phyloP scores from a whole-genome alignment of 768 basidiomycete species.

The Leccinum fibrillosum region DNA sequence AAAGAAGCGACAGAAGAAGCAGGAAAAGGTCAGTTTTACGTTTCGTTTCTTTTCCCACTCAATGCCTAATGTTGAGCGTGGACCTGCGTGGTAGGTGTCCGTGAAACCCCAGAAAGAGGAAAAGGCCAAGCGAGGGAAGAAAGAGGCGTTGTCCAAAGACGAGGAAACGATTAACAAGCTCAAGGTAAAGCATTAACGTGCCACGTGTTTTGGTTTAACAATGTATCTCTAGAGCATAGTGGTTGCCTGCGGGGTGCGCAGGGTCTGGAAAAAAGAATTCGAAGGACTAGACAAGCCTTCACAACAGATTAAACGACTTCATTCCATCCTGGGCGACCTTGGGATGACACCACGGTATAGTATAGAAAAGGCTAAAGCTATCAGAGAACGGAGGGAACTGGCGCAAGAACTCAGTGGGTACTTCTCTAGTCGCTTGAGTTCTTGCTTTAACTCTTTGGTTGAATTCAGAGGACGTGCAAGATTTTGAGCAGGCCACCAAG shows the following conservation, averaged over 20 bases:
- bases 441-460: not conserved
- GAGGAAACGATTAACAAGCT: constrained; percentile 73
- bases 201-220: not conserved
- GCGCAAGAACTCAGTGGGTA: constrained; percentile 72
- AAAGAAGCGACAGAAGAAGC: constrained; percentile 44
- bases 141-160: constrained; percentile 46
- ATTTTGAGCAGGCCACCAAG: constrained; percentile 55
- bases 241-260: constrained; percentile 72
- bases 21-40: constrained; percentile 32
- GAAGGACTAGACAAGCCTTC: constrained; percentile 51
- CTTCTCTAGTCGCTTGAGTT: not conserved
- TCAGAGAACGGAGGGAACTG: constrained; percentile 71
- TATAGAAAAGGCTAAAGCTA: constrained; percentile 75
- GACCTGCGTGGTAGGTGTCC: constrained; percentile 11
- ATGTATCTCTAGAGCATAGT: constrained; percentile 51
- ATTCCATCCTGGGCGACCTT: constrained; percentile 60
- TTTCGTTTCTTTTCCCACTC: not conserved
- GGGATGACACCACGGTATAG: constrained; percentile 81
- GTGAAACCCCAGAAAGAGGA: constrained; percentile 22
- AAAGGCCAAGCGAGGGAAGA: constrained; percentile 32
- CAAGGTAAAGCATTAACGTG: constrained; percentile 46
- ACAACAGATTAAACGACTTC: constrained; percentile 64
- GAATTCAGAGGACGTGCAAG: constrained; percentile 66
- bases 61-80: not conserved
- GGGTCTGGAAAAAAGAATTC: constrained; percentile 74